phyloP scores from a whole-genome alignment of 768 basidiomycete genomes.

The Russula virescens region DNA sequence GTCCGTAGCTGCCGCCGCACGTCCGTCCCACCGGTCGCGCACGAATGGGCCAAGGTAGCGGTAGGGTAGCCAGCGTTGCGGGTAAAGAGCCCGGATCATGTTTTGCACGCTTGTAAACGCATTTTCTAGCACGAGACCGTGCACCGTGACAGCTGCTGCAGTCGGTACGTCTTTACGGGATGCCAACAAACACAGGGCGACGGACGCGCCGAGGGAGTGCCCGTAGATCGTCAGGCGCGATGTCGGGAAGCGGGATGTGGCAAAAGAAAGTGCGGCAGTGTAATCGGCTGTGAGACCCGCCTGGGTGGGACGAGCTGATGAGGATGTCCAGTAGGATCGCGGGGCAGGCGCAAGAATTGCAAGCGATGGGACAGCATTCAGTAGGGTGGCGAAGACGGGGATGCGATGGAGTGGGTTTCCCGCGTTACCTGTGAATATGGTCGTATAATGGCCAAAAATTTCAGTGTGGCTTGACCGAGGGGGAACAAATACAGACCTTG shows the following conservation, averaged over 20 bases:
- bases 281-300: conserved; percentile 40
- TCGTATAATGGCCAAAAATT: background rate
- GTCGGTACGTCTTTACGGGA: conserved; percentile 7
- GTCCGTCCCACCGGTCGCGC: conserved; percentile 45
- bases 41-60: conserved; percentile 41
- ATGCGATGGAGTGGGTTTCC: conserved; percentile 44
- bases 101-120: conserved; percentile 42
- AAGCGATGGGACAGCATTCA: conserved; percentile 24
- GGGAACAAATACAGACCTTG: conserved; percentile 30
- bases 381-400: conserved; percentile 37
- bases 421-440: conserved; percentile 37
- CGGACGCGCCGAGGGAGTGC: conserved; percentile 45
- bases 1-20: conserved; percentile 26
- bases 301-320: conserved; percentile 36
- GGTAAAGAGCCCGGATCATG: conserved; percentile 46
- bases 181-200: conserved; percentile 37
- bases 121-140: conserved; percentile 45
- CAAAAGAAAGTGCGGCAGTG: conserved; percentile 30
- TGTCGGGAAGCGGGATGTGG: conserved; percentile 32
- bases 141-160: conserved; percentile 16
- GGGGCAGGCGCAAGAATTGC: conserved; percentile 40
- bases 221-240: conserved; percentile 38
- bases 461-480: too few relatives aligned
- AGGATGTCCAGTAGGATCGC: conserved; percentile 47
- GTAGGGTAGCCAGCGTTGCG: conserved; percentile 45